Conservation (phyloP, 2,329 filamentous ascomycete species). For the Cytospora piceae region DNA sequence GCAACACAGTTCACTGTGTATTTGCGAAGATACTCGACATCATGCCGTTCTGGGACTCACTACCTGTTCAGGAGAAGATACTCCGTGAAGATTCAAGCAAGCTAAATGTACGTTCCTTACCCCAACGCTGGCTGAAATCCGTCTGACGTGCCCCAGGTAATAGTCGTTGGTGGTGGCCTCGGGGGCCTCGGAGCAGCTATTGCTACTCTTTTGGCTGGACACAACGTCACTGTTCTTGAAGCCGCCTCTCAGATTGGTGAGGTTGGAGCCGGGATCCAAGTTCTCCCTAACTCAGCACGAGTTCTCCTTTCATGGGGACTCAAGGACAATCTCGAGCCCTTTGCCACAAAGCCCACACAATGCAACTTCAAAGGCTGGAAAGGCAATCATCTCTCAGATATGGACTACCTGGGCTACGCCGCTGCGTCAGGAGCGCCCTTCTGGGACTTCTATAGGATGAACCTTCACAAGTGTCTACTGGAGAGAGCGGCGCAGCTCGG, state of each 20-base stretch:
- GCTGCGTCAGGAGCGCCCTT: conserved; percentile 46
- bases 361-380: conserved; percentile 59
- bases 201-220: conserved; percentile 48
- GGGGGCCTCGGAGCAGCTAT: conserved; percentile 58
- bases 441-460: conserved; percentile 59
- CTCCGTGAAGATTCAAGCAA: conserved; percentile 22
- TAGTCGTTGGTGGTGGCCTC: conserved; percentile 60
- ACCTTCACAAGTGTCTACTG: conserved; percentile 53
- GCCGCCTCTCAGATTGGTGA: conserved; percentile 50
- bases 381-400: conserved; percentile 50
- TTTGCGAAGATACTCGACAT: neutral
- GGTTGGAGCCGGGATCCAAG: conserved; percentile 55
- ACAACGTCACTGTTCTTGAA: conserved; percentile 53
- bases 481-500: conserved; percentile 53
- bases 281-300: conserved; percentile 51
- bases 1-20: neutral
- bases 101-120: conserved; percentile 10
- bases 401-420: conserved; percentile 51
- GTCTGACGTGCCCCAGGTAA: conserved; percentile 40
- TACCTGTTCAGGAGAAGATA: conserved; percentile 16
- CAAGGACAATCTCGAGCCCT: conserved; percentile 42
- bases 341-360: conserved; percentile 46
- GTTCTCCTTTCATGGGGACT: conserved; percentile 55
- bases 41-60: conserved; percentile 5
- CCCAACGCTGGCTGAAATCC: neutral